Evolutionary conservation across 192 early-diverging fungal genomes (phyloP).

Genomic region (Geosiphon pyriformis): DNA sequence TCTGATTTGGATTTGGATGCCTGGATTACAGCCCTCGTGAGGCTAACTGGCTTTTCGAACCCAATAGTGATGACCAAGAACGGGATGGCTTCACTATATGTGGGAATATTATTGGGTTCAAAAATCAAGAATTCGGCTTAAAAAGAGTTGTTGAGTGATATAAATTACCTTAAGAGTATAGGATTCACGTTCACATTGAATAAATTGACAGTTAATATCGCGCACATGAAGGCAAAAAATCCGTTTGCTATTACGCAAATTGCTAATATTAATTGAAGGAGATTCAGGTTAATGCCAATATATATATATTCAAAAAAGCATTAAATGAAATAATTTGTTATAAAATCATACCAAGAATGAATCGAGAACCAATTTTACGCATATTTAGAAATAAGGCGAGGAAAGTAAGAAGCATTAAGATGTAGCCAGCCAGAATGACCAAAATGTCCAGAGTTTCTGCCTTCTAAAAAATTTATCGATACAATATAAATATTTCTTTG

Average conservation of each 20-base stretch:
- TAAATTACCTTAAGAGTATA: constrained; percentile 50
- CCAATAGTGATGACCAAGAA: constrained; percentile 88
- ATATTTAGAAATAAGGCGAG: constrained; percentile 77
- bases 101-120: no score
- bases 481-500: no score
- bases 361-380: constrained; percentile 77
- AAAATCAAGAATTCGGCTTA: no score
- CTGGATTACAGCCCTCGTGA: constrained; percentile 77
- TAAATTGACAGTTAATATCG: constrained; percentile 61
- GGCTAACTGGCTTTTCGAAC: constrained; percentile 78
- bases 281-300: neutral
- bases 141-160: no score
- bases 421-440: constrained; percentile 70
- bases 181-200: constrained; percentile 66
- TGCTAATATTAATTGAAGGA: constrained; percentile 28
- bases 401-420: constrained; percentile 79
- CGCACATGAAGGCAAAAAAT: constrained; percentile 72
- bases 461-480: constrained; percentile 31
- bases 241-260: constrained; percentile 65
- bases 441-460: constrained; percentile 74
- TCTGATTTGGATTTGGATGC: constrained; percentile 30
- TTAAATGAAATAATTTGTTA: neutral
- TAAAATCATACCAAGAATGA: constrained; percentile 50
- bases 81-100: constrained; percentile 72
- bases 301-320: neutral